Percentiles rank a stretch among this genome's conserved stretches.
Conservation (phyloP, 169 alveolate species). For the Plasmodium knowlesi region DNA sequence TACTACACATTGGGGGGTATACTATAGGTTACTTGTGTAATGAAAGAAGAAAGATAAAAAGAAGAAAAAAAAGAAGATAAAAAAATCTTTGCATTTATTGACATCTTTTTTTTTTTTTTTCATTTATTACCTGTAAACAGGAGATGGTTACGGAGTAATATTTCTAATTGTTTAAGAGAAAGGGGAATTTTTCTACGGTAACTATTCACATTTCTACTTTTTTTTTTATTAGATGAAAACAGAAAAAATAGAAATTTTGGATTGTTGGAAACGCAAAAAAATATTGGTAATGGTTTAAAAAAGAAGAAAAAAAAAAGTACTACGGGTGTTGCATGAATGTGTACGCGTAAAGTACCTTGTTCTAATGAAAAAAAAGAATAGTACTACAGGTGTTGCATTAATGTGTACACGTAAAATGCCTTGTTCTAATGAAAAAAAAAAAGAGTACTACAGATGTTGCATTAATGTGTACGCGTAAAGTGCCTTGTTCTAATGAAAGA, state of each 20-base stretch:
- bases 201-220: too few relatives aligned
- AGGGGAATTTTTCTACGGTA: too few relatives aligned
- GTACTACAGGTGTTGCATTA: not conserved
- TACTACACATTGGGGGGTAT: too few relatives aligned
- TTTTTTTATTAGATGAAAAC: too few relatives aligned
- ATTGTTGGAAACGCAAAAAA: too few relatives aligned
- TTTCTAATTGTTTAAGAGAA: too few relatives aligned
- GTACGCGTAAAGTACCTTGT: not conserved
- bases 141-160: too few relatives aligned
- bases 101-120: too few relatives aligned
- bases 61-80: not conserved
- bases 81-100: too few relatives aligned
- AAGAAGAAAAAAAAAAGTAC: not conserved
- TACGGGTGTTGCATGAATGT: not conserved
- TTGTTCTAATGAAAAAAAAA: not conserved
- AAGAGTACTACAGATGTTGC: not conserved
- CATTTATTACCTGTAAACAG: too few relatives aligned
- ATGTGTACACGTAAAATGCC: not conserved
- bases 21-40: not conserved
- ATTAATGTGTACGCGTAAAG: not conserved
- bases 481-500: not conserved
- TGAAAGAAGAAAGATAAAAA: not conserved
- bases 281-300: too few relatives aligned
- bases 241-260: too few relatives aligned
- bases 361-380: not conserved